A percentile compares a stretch with the other conserved stretches of the same genome.
These are phyloP conservation scores for Neoarthrinium moseri DNA, from an alignment of 2,329 filamentous ascomycete species.

Conservation along the genomic window DNA sequence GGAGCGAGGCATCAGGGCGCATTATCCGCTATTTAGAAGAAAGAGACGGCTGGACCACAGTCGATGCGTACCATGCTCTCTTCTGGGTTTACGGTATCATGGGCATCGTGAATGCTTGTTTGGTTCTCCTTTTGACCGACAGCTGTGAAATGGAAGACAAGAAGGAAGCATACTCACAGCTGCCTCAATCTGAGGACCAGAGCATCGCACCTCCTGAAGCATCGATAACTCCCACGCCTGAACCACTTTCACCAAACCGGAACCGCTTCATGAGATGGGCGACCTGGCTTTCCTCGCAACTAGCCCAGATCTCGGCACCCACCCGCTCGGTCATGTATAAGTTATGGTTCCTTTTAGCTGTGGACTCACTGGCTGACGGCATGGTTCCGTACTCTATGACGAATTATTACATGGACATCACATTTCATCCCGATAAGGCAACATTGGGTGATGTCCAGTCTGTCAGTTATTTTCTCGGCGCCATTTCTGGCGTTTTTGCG, in stretches of 20 bases:
- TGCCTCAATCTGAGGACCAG: conserved; percentile 16
- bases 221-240: background rate
- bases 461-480: conserved; percentile 50
- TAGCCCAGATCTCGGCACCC: conserved; percentile 55
- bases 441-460: conserved; percentile 60
- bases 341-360: conserved; percentile 62
- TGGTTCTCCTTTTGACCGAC: conserved; percentile 44
- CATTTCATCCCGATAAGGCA: conserved; percentile 55
- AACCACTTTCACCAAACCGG: conserved; percentile 2
- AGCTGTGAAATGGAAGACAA: conserved; percentile 45
- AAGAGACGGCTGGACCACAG: conserved; percentile 45
- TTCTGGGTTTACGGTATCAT: conserved; percentile 59
- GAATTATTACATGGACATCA: conserved; percentile 56
- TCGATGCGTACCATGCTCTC: conserved; percentile 53
- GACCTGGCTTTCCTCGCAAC: conserved; percentile 31
- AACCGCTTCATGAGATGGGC: conserved; percentile 15
- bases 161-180: conserved; percentile 21
- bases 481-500: conserved; percentile 54
- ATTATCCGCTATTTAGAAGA: conserved; percentile 45
- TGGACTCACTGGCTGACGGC: conserved; percentile 65
- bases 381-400: conserved; percentile 61
- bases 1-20: conserved; percentile 51
- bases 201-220: background rate
- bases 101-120: conserved; percentile 49
- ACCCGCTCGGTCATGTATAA: conserved; percentile 61